Base-by-base conservation (phyloP, 2,329 filamentous ascomycete species). In the Didymella pinodella region DNA sequence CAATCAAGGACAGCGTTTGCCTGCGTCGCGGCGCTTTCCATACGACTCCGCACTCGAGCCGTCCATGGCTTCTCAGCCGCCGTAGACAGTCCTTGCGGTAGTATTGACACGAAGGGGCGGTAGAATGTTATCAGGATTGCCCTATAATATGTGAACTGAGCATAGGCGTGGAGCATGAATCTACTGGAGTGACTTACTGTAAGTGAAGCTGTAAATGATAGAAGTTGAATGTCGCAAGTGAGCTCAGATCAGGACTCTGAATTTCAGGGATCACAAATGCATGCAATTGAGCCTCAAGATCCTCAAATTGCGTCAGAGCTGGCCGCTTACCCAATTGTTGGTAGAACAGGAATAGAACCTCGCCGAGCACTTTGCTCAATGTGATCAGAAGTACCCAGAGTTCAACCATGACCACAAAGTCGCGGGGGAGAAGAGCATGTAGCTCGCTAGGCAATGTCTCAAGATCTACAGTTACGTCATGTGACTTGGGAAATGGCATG, bases 61-160 rank as follows among this genome's bases (percentile, higher is more conserved):
- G 22, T 46, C 55, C 55, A 58, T 8, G 29, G 6, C 4, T 44
- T 31, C 18, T 48, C 31, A 2, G 32, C 20, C 16, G 7, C 48
- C 12, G 11, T 2, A 31, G 41, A 16, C 2, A 58, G 43, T 3
- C 38, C 49, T 20, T 45, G 36, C 16, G 49, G 55, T 34, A 29
- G 12, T 22, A 20, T 14, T 4, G 55, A 52, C n/a, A 54, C 43
- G 14, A 58, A 54, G 2, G 55, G 49, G 4, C 49, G 55, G n/a
- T 58, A 58, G 14, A 58, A 54, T 11, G 55, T 58, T 36, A 58
- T 58, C 20, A 54, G 7, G 4, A 43, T 53, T 6, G 55, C 55
- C 29, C 55, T 57, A 26, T 4, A 7, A n/a, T 18, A 20, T 6
- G 16, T 40, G 1, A 12, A 8, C 5, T 18, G 8, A 11, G 18